Conservation (phyloP, 306 rosid species). For the Astragalus membranaceus region DNA sequence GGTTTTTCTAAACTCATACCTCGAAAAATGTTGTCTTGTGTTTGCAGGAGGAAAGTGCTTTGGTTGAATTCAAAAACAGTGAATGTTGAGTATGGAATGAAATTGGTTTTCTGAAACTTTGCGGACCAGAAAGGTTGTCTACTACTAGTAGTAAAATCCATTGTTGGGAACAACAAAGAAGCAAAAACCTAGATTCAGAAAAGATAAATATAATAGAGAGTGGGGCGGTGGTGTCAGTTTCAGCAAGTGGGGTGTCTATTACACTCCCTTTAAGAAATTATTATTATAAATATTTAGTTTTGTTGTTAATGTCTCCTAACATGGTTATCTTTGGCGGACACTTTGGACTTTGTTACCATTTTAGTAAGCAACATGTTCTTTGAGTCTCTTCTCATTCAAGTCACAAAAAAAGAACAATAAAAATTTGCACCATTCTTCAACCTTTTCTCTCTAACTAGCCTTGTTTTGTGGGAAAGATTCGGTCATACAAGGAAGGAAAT, state of each 20-base stretch:
- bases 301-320: constrained; percentile 61
- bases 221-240: constrained; percentile 72
- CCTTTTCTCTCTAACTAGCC: constrained; percentile 29
- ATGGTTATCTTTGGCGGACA: constrained; percentile 31
- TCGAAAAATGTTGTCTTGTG: constrained; percentile 21
- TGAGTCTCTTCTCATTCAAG: constrained; percentile 50
- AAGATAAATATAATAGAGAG: constrained; percentile 20
- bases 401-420: constrained; percentile 11
- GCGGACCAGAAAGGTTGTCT: constrained; percentile 21
- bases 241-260: constrained; percentile 56
- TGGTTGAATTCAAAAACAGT: constrained; percentile 6
- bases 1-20: constrained; percentile 19
- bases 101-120: constrained; percentile 21
- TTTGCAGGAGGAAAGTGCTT: constrained; percentile 8
- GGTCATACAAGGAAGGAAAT: constrained; percentile 42
- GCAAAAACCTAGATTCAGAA: constrained; percentile 31
- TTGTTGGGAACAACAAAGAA: constrained; percentile 33
- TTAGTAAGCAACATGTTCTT: constrained; percentile 61
- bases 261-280: constrained; percentile 31
- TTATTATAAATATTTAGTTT: constrained; percentile 16
- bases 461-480: constrained; percentile 55
- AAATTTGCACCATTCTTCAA: neutral
- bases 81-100: constrained; percentile 33
- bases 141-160: constrained; percentile 16
- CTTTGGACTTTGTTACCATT: constrained; percentile 55